Evolutionary conservation across 2,329 filamentous ascomycete species (phyloP).

Genomic region (Pseudogymnoascus sp.): DNA sequence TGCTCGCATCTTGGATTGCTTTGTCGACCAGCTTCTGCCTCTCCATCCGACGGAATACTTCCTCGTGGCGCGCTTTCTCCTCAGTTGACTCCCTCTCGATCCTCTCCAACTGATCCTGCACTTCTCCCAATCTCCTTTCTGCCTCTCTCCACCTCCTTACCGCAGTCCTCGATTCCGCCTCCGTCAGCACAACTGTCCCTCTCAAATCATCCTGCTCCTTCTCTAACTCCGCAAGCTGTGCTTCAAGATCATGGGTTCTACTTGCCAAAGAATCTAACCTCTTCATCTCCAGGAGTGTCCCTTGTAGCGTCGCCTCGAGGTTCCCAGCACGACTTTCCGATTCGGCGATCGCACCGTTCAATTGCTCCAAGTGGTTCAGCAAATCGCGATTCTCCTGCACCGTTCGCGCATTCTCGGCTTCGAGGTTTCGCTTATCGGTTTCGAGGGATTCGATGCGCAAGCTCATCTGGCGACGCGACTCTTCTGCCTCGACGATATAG

Average conservation of each 20-base stretch:
- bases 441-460: slow-evolving; percentile 71
- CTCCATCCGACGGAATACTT: slow-evolving; percentile 78
- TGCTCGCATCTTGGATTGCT: slow-evolving; percentile 74
- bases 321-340: slow-evolving; percentile 74
- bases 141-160: slow-evolving; percentile 80
- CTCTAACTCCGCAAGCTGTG: slow-evolving; percentile 72
- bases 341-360: slow-evolving; percentile 73
- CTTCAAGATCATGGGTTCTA: slow-evolving; percentile 72
- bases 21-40: slow-evolving; percentile 74
- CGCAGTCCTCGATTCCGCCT: slow-evolving; percentile 71
- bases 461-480: slow-evolving; percentile 68
- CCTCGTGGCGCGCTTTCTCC: slow-evolving; percentile 73
- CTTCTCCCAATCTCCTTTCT: slow-evolving; percentile 67
- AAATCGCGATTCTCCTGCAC: slow-evolving; percentile 78
- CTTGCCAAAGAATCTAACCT: slow-evolving; percentile 66
- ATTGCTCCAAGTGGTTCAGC: slow-evolving; percentile 73
- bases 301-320: slow-evolving; percentile 69
- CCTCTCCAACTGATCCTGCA: slow-evolving; percentile 81
- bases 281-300: slow-evolving; percentile 70
- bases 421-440: slow-evolving; percentile 63
- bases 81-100: slow-evolving; percentile 79
- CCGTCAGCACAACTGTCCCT: slow-evolving; percentile 56
- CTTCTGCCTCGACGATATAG: slow-evolving; percentile 88
- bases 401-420: slow-evolving; percentile 68
- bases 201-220: slow-evolving; percentile 72